Evolutionary conservation across 257 asterid genomes (phyloP).

Genomic region (Leonotis leonurus): DNA sequence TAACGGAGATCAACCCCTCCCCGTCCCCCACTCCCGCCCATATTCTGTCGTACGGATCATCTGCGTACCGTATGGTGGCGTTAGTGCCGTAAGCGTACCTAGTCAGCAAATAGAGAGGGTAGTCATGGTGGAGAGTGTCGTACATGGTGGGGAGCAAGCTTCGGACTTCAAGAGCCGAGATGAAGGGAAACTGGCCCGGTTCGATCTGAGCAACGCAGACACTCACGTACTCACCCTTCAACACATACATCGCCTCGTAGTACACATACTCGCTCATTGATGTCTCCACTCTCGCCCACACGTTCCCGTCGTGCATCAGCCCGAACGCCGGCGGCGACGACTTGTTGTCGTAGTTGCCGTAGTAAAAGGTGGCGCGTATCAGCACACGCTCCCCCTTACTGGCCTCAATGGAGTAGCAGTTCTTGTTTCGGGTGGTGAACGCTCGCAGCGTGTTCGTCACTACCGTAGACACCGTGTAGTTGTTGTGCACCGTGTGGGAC

Average conservation of each 20-base stretch:
- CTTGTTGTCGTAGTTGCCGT: conserved; percentile 57
- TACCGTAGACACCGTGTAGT: conserved; percentile 13
- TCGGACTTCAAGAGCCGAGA: conserved; percentile 56
- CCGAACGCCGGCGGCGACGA: conserved; percentile 55
- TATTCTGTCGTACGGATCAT: conserved; percentile 52
- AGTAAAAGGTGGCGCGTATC: conserved; percentile 57
- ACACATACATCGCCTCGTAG: conserved; percentile 38
- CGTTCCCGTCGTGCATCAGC: conserved; percentile 55
- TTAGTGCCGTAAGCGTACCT: conserved; percentile 25
- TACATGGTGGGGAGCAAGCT: conserved; percentile 29
- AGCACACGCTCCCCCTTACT: conserved; percentile 21
- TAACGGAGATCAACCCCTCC: conserved; percentile 7
- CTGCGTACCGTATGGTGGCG: conserved; percentile 13
- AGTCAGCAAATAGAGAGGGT: conserved; percentile 11
- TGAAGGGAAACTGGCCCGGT: conserved; percentile 46
- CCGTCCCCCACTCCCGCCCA: conserved; percentile 34
- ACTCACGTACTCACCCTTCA: conserved; percentile 20
- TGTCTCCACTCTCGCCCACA: conserved; percentile 39
- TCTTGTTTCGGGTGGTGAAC: conserved; percentile 40
- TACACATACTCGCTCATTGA: conserved; percentile 7
- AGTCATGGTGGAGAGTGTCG: not conserved
- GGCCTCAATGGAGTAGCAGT: conserved; percentile 35
- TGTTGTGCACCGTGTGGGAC: conserved; percentile 3
- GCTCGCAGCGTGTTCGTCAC: conserved; percentile 45
- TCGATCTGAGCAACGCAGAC: conserved; percentile 53